These are phyloP conservation scores for Apiospora rasikravindrae DNA, from an alignment of 2,329 filamentous ascomycete genomes.

Conservation along the genomic window DNA sequence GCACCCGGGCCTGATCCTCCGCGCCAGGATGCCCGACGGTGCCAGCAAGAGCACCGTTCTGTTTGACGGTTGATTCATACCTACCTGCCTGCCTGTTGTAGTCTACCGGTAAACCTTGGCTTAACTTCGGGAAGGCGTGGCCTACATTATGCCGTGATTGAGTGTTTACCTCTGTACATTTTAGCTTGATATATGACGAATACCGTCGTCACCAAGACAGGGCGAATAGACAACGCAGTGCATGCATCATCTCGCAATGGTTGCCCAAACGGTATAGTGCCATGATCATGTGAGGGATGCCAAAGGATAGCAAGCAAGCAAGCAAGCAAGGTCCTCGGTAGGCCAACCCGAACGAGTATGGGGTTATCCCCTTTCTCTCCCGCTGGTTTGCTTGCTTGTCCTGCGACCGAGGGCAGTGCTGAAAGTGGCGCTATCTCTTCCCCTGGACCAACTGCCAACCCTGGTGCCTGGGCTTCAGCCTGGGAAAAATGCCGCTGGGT, in stretches of 20 bases:
- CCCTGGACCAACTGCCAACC: background rate
- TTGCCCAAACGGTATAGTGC: background rate
- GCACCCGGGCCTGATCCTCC: conserved; percentile 51
- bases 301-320: too few relatives aligned
- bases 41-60: conserved; percentile 42
- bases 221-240: background rate
- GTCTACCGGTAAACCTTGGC: background rate
- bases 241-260: background rate
- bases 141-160: background rate
- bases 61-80: background rate
- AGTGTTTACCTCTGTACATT: background rate
- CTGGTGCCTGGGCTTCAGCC: background rate
- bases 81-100: too few relatives aligned
- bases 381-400: background rate
- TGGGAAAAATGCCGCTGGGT: too few relatives aligned
- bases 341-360: background rate
- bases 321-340: background rate
- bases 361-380: background rate
- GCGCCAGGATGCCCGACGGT: conserved; percentile 46
- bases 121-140: background rate
- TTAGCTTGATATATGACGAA: background rate
- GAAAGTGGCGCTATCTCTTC: background rate
- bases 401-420: background rate
- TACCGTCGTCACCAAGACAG: background rate
- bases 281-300: background rate